Conservation (phyloP, 2,329 filamentous ascomycete genomes). For the Aspergillus transmontanensis region DNA sequence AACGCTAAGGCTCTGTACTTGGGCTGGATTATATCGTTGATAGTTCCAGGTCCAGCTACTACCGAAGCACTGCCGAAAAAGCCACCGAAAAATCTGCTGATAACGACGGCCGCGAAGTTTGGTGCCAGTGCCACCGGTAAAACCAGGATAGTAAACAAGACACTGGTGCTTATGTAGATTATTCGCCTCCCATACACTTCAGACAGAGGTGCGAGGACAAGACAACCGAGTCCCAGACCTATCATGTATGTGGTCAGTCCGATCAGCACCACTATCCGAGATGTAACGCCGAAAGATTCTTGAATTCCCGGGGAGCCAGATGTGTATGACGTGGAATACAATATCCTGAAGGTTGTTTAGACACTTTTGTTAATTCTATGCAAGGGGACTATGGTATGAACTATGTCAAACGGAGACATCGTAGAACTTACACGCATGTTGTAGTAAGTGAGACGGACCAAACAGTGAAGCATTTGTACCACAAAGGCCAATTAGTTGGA, state of each 20-base stretch:
- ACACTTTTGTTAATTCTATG: not conserved
- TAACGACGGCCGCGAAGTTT: slow-evolving; percentile 18
- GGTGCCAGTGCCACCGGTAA: slow-evolving; percentile 66
- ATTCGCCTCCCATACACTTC: slow-evolving; percentile 30
- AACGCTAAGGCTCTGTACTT: slow-evolving; percentile 75
- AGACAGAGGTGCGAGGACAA: slow-evolving; percentile 67
- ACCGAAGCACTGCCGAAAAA: slow-evolving; percentile 73
- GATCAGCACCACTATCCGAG: slow-evolving; percentile 62
- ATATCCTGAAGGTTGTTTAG: slow-evolving; percentile 41
- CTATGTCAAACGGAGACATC: not conserved
- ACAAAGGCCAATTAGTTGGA: slow-evolving; percentile 20
- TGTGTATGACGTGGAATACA: slow-evolving; percentile 74
- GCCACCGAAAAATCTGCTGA: slow-evolving; percentile 21
- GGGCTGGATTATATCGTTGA: slow-evolving; percentile 74
- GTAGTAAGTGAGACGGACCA: slow-evolving; percentile 23
- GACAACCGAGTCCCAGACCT: slow-evolving; percentile 67
- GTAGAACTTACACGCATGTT: slow-evolving; percentile 17
- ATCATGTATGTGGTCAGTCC: slow-evolving; percentile 73
- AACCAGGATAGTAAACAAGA: slow-evolving; percentile 63
- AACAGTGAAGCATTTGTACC: slow-evolving; percentile 24
- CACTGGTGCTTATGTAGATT: slow-evolving; percentile 66
- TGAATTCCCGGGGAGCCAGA: slow-evolving; percentile 68
- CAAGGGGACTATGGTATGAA: too few species aligned
- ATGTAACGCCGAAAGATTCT: slow-evolving; percentile 60
- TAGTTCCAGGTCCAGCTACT: slow-evolving; percentile 72